Evolutionary conservation across 179 eudicot species (phyloP).

Genomic region (Beta lomatogona): DNA sequence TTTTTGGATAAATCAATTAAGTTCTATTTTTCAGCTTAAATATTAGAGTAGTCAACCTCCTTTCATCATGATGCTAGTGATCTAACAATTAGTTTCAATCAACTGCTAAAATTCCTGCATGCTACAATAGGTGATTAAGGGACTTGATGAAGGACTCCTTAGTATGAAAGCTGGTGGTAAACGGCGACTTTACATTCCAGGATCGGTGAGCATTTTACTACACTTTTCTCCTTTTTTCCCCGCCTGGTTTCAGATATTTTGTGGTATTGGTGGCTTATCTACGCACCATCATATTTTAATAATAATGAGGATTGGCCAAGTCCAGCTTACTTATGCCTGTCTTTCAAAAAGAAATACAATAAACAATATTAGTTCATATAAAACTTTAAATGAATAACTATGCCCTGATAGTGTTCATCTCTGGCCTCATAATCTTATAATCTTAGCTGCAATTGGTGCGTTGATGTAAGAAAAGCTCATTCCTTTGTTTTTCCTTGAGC

Average conservation of each 20-base stretch:
- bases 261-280: background rate
- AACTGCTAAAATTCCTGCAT: background rate
- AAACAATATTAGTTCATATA: background rate
- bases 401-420: background rate
- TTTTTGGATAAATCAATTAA: background rate
- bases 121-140: conserved; percentile 60
- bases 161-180: conserved; percentile 93
- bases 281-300: background rate
- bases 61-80: background rate
- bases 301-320: background rate
- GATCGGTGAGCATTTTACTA: conserved; percentile 62
- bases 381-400: background rate
- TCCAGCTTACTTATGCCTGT: background rate
- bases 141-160: conserved; percentile 94
- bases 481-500: conserved; percentile 10
- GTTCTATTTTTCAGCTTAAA: background rate
- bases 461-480: conserved; percentile 2
- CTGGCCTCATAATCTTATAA: background rate
- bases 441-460: background rate
- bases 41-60: background rate
- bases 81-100: background rate
- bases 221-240: background rate
- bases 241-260: background rate
- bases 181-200: conserved; percentile 89
- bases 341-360: background rate